Evolutionary conservation across 768 basidiomycete species (phyloP), one percentile per base, ranked within the genome.

Genomic region (Phanerochaete sordida): DNA sequence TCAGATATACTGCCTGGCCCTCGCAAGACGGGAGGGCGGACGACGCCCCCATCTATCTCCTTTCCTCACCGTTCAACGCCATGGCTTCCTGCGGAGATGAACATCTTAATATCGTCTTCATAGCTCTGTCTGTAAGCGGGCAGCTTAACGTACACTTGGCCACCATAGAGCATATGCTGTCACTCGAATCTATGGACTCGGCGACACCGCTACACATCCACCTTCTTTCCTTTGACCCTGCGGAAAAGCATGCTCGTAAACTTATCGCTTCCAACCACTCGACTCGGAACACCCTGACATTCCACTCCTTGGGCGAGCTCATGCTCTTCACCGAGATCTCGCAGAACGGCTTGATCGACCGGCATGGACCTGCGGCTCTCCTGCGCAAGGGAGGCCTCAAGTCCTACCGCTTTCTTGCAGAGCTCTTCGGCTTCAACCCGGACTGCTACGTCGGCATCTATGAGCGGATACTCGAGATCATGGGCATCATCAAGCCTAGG

Each of bases 131-230:
- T 2, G 61, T 62, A 16, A 62, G 61, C 61, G 61, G 61, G 5
- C 61, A 62, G 57, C 61, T 62, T 28, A 62, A 62, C 45, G 43
- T 62, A 11, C 61, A 62, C 28, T 57, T 62, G 1, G 61, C 61
- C 27, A 37, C 61, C 33, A 62, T 62, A 45, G 61, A 62, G 30
- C 45, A 58, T 49, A 57, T 62, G 52, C 61, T 62, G 12, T 47
- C 31, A 15, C 57, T 62, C 3, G 61, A 45, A 1, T 28, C 52
- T 7, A 27, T 13, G 11, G 56, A 53, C 19, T 52, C 43, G 7
- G n/a, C n/a, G n/a, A 51, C 61, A 11, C 61, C 61, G 2, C 61
- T 62, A 9, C 39, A 51, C 24, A 31, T 62, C 3, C 61, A 62
- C 33, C 57, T 62, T 24, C 51, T 62, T 15, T 62, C 61, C 33